phyloP scores from a whole-genome alignment of 192 early-diverging fungal species.

The Coemansia sp. region DNA sequence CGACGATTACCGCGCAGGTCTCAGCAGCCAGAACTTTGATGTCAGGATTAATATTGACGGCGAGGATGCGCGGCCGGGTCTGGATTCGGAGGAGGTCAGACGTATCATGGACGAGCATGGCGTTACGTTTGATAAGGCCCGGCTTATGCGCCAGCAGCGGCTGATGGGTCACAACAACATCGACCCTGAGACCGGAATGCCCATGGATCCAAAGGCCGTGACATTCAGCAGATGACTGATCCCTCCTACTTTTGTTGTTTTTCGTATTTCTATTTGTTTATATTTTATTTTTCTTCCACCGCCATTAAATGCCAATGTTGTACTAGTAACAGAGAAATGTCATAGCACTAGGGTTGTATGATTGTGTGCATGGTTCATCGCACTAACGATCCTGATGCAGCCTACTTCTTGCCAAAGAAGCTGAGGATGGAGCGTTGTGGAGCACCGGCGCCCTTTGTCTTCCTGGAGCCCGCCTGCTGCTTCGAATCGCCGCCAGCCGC shows the following conservation, averaged over 20 bases:
- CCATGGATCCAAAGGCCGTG: slow-evolving; percentile 53
- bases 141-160: slow-evolving; percentile 49
- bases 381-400: too few relatives aligned
- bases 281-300: neutral
- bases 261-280: slow-evolving; percentile 1
- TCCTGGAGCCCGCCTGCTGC: neutral
- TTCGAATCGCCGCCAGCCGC: neutral
- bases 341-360: too few relatives aligned
- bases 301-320: neutral
- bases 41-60: slow-evolving; percentile 42
- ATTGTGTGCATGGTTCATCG: too few relatives aligned
- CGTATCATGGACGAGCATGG: slow-evolving; percentile 44
- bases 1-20: slow-evolving; percentile 41
- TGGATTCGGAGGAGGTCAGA: slow-evolving; percentile 49
- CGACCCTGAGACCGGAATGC: slow-evolving; percentile 48
- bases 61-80: slow-evolving; percentile 42
- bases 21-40: slow-evolving; percentile 53
- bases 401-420: slow-evolving; percentile 50
- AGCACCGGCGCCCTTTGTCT: slow-evolving; percentile 16
- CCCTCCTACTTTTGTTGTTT: neutral
- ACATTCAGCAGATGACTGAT: slow-evolving; percentile 26
- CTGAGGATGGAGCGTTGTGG: slow-evolving; percentile 43
- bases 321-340: neutral
- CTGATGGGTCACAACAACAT: slow-evolving; percentile 46
- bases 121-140: slow-evolving; percentile 54